Evolutionary conservation across 176 grass and related monocot species (phyloP).

Genomic region (Eragrostis curvula): DNA sequence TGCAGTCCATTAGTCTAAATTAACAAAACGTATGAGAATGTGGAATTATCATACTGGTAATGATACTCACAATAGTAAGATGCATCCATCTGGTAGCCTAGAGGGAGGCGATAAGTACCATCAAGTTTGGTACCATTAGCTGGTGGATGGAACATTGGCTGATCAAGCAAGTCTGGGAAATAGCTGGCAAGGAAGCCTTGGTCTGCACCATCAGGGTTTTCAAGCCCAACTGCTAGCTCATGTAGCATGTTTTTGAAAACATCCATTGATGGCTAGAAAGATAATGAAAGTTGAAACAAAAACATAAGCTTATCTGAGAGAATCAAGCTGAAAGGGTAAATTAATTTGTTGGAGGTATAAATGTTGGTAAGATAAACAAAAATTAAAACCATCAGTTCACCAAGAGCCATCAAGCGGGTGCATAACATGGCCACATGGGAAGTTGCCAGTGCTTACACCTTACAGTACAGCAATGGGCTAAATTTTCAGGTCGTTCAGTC

Average conservation of each 20-base stretch:
- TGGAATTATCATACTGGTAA: background rate
- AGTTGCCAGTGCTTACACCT: background rate
- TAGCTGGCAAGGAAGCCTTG: constrained; percentile 89
- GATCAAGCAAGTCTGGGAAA: constrained; percentile 83
- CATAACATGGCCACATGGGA: constrained; percentile 4
- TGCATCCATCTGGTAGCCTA: constrained; percentile 99
- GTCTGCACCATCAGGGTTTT: constrained; percentile 93
- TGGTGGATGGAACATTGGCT: constrained; percentile 90
- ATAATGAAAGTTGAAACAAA: constrained; percentile 17
- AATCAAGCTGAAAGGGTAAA: constrained; percentile 7
- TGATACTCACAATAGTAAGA: constrained; percentile 85
- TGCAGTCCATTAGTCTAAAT: constrained; percentile 33
- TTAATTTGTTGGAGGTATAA: background rate
- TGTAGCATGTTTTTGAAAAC: constrained; percentile 89
- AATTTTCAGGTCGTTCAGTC: background rate
- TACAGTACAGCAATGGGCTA: background rate
- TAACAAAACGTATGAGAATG: constrained; percentile 26
- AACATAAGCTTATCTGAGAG: constrained; percentile 8
- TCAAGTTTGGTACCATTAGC: constrained; percentile 79
- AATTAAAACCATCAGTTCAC: background rate
- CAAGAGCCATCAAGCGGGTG: background rate
- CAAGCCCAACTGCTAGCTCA: constrained; percentile 73
- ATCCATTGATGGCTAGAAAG: constrained; percentile 72
- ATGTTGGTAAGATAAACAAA: background rate
- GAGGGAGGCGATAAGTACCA: constrained; percentile 83